These are phyloP conservation scores for Pycnococcus provasolii DNA, from an alignment of 139 green algal genomes.

Conservation along the genomic window DNA sequence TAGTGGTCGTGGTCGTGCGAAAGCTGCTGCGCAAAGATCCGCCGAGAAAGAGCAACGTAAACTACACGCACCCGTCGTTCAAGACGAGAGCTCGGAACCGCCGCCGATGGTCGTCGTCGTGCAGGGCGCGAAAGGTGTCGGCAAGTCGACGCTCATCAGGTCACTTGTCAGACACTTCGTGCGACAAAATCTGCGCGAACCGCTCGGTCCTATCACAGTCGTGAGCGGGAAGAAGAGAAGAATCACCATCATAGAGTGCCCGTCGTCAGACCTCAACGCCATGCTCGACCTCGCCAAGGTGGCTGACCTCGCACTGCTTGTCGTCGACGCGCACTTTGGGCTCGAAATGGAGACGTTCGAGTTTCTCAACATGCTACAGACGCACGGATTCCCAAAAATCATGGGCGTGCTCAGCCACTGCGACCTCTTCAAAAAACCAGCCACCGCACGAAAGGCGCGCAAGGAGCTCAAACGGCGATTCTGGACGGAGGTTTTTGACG, in stretches of 20 bases:
- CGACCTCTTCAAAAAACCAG: conserved; percentile 77
- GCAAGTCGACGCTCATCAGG: conserved; percentile 87
- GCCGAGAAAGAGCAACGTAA: conserved; percentile 81
- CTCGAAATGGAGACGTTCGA: conserved; percentile 99
- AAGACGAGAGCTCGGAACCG: conserved; percentile 59
- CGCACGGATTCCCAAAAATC: conserved; percentile 90
- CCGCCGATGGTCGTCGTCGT: conserved; percentile 87
- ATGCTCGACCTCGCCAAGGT: conserved; percentile 95
- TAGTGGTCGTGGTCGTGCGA: too few relatives aligned
- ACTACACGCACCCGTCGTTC: conserved; percentile 55
- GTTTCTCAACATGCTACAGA: conserved; percentile 95
- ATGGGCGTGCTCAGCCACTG: conserved; percentile 99
- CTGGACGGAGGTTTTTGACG: conserved; percentile 95
- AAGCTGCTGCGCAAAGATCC: neutral
- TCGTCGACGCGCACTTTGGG: conserved; percentile 86
- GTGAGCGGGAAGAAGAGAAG: conserved; percentile 58
- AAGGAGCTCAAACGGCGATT: conserved; percentile 88
- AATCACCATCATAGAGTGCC: conserved; percentile 91
- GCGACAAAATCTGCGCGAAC: conserved; percentile 68
- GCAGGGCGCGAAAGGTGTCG: conserved; percentile 73
- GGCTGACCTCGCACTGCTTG: conserved; percentile 90
- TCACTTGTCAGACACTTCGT: conserved; percentile 94
- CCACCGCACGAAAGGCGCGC: conserved; percentile 81
- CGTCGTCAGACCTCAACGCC: conserved; percentile 55
- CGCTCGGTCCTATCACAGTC: conserved; percentile 84